phyloP scores from a whole-genome alignment of 257 asterid species.

The Nicotiana tabacum region DNA sequence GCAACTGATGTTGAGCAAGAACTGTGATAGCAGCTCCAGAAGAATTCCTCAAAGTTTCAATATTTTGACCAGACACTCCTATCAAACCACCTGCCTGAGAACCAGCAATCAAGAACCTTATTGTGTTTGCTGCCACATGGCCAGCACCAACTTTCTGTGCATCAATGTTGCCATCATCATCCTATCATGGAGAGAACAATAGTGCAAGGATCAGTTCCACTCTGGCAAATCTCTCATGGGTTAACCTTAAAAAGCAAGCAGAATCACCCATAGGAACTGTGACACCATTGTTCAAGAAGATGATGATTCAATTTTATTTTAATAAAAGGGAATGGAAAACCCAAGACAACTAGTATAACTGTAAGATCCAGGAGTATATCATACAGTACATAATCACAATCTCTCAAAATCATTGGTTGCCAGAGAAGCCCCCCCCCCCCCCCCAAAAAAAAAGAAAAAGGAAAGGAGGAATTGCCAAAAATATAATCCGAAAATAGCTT shows the following conservation, averaged over 20 bases:
- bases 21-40: conserved; percentile 81
- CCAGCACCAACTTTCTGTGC: conserved; percentile 62
- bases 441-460: no score
- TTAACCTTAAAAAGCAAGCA: neutral
- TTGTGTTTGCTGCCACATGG: conserved; percentile 80
- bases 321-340: neutral
- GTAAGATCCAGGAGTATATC: neutral
- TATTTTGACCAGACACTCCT: conserved; percentile 90
- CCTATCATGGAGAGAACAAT: conserved; percentile 32
- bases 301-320: neutral
- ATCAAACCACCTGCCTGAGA: conserved; percentile 95
- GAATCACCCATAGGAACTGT: neutral
- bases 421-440: no score
- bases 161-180: conserved; percentile 58
- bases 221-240: neutral
- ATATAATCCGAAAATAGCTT: neutral
- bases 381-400: neutral
- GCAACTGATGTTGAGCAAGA: conserved; percentile 83
- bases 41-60: conserved; percentile 75
- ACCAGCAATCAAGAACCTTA: conserved; percentile 88
- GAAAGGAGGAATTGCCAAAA: no score
- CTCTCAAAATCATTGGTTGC: neutral
- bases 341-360: neutral
- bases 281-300: neutral
- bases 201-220: neutral